Evolutionary conservation across 2,329 filamentous ascomycete genomes (phyloP), one percentile per base, ranked within the genome.

Genomic region (Apiospora koreana): DNA sequence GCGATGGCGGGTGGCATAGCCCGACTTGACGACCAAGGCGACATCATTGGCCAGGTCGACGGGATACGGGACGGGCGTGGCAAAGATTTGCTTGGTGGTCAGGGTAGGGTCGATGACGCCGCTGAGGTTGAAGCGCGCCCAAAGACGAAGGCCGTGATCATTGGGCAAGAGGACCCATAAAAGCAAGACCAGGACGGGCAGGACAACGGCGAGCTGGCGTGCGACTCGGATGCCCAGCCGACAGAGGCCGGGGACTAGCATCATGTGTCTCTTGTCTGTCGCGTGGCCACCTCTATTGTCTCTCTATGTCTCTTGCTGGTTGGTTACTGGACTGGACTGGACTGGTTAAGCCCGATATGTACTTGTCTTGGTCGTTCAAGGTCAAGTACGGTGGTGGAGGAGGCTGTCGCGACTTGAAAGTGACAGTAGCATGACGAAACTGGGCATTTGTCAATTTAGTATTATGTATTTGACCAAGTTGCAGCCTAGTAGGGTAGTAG

Each of bases 1-100:
- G 25, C 66, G 66, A 7, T 46, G 42, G 42, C 45, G 66, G 8
- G 66, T 48, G 9, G 45, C 66, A 23, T 68, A 68, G 18, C 66
- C 66, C 18, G 65, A 48, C 66, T 68, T 68, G 31, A 68, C 66
- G 45, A 68, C 12, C 25, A 68, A 21, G 42, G 45, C 66, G 42
- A 68, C 66, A 16, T 68, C 66, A 3, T 25, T 23, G n/a, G 18
- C 31, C 45, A 50, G 31, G 45, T 48, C 42, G 25, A 68, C 66
- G 45, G 66, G 65, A 31, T 48, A 25, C 18, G 66, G 66, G 23
- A 50, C 7, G 28, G 66, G 66, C 21, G n/a, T 12, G 18, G 25
- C 12, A 1, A 35, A 50, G 66, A 48, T 54, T 3, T 46, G 25
- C 21, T 21, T 16, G 45, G 66, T 68, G 25, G 66, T 54, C 16